These are phyloP conservation scores for Agrocybe praecox DNA, from an alignment of 768 basidiomycete species.

Conservation along the genomic window DNA sequence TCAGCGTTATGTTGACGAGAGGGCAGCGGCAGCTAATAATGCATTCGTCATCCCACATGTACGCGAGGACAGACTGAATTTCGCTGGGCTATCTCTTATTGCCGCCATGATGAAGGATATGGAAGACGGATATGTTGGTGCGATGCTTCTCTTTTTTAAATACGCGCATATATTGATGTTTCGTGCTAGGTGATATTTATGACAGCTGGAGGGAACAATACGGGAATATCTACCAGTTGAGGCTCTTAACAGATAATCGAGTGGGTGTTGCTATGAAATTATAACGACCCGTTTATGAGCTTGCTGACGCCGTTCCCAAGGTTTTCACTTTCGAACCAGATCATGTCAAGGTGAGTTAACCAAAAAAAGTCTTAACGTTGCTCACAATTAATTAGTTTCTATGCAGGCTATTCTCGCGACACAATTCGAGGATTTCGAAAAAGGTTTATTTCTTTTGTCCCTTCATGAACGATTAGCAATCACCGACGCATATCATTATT, in stretches of 20 bases:
- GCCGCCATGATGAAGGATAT: constrained; percentile 5
- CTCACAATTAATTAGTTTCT: constrained; percentile 12
- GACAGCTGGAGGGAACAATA: constrained; percentile 27
- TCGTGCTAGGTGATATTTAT: constrained; percentile 23
- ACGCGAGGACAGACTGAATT: constrained; percentile 10
- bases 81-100: constrained; percentile 14
- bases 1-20: constrained; percentile 8
- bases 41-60: constrained; percentile 13
- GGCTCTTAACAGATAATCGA: constrained; percentile 35
- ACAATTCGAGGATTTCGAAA: constrained; percentile 46
- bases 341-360: constrained; percentile 39
- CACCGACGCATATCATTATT: constrained; percentile 4
- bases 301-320: constrained; percentile 16
- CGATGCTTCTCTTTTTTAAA: background rate
- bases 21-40: constrained; percentile 8
- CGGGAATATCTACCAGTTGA: constrained; percentile 35
- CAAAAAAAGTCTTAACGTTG: background rate
- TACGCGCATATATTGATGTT: background rate
- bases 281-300: constrained; percentile 17
- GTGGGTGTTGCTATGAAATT: constrained; percentile 20
- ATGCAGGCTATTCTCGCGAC: constrained; percentile 34
- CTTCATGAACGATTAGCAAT: background rate
- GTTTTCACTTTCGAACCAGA: constrained; percentile 48
- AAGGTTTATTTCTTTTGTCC: constrained; percentile 27
- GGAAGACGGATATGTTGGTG: constrained; percentile 43